These are phyloP conservation scores for Plenodomus lindquistii DNA, from an alignment of 2,329 filamentous ascomycete genomes.

Conservation along the genomic window DNA sequence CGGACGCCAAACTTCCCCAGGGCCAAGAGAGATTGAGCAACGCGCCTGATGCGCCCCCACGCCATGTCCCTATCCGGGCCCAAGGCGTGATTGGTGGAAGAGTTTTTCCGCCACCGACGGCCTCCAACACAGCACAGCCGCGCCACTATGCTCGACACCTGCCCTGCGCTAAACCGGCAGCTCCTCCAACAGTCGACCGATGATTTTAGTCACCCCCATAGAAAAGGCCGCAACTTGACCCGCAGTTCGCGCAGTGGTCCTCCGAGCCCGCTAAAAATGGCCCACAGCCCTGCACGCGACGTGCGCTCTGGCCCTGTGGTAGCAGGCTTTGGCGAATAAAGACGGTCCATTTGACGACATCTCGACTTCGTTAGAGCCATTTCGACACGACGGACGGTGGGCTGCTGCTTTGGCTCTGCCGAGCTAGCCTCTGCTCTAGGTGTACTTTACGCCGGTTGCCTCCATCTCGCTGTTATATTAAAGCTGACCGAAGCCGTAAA, in stretches of 20 bases:
- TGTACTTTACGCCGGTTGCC: slow-evolving; percentile 38
- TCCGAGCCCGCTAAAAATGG: slow-evolving; percentile 31
- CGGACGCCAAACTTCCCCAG: slow-evolving; percentile 33
- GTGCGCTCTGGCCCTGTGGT: slow-evolving; percentile 26
- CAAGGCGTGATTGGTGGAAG: slow-evolving; percentile 36
- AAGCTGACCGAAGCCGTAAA: slow-evolving; percentile 39
- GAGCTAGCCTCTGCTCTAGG: slow-evolving; percentile 33
- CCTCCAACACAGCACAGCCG: slow-evolving; percentile 20
- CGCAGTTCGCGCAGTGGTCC: slow-evolving; percentile 39
- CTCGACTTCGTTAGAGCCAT: slow-evolving; percentile 26
- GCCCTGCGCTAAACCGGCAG: slow-evolving; percentile 25
- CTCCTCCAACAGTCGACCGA: slow-evolving; percentile 25
- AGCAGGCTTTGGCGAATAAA: slow-evolving; percentile 34
- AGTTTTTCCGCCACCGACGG: slow-evolving; percentile 18
- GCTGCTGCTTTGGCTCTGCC: slow-evolving; percentile 34
- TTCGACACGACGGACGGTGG: slow-evolving; percentile 28
- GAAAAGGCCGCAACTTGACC: slow-evolving; percentile 39
- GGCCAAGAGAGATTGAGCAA: slow-evolving; percentile 25
- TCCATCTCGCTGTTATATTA: slow-evolving; percentile 44
- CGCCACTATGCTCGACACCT: slow-evolving; percentile 29
- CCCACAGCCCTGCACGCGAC: slow-evolving; percentile 28
- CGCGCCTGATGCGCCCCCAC: slow-evolving; percentile 6
- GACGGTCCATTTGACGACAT: slow-evolving; percentile 20
- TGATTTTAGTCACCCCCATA: slow-evolving; percentile 41
- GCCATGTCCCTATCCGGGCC: slow-evolving; percentile 31